phyloP scores from a whole-genome alignment of 2,329 filamentous ascomycete species.

The Didymella sp. region DNA sequence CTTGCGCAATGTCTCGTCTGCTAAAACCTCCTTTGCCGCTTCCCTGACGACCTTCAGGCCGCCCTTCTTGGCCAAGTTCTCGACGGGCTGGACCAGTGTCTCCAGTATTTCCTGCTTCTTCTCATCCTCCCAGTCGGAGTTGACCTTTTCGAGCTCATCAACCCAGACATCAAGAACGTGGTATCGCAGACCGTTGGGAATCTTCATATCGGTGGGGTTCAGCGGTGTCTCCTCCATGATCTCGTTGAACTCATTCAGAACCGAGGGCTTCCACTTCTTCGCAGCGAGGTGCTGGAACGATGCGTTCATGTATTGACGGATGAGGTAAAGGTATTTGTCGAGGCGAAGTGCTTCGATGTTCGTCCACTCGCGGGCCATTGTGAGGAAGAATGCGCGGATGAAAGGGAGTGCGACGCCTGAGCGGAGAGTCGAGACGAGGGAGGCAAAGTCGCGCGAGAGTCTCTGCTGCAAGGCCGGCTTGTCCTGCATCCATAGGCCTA shows the following conservation, averaged over 20 bases:
- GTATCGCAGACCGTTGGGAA: conserved; percentile 83
- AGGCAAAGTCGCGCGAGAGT: conserved; percentile 78
- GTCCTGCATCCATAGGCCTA: conserved; percentile 90
- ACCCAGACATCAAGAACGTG: conserved; percentile 91
- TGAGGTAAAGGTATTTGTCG: conserved; percentile 91
- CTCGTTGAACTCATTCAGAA: conserved; percentile 54
- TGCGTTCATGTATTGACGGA: conserved; percentile 78
- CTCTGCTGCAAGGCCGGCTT: conserved; percentile 85
- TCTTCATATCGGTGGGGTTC: conserved; percentile 59
- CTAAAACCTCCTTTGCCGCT: conserved; percentile 72
- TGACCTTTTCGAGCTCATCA: conserved; percentile 81
- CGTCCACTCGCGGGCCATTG: conserved; percentile 60
- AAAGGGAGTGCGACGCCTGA: conserved; percentile 51
- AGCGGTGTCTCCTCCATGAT: conserved; percentile 58
- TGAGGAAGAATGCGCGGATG: conserved; percentile 59
- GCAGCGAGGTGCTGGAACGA: conserved; percentile 63
- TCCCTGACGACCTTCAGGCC: conserved; percentile 75
- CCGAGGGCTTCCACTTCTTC: conserved; percentile 49
- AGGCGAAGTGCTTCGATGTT: conserved; percentile 64
- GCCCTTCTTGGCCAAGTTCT: conserved; percentile 62
- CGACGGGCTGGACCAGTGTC: conserved; percentile 62
- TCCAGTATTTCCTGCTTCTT: conserved; percentile 51
- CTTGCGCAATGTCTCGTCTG: conserved; percentile 75
- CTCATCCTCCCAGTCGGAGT: conserved; percentile 53
- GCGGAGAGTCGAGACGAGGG: conserved; percentile 68